These are phyloP conservation scores for Alternaria consortialis DNA, from an alignment of 2,329 filamentous ascomycete species.

Conservation along the genomic window DNA sequence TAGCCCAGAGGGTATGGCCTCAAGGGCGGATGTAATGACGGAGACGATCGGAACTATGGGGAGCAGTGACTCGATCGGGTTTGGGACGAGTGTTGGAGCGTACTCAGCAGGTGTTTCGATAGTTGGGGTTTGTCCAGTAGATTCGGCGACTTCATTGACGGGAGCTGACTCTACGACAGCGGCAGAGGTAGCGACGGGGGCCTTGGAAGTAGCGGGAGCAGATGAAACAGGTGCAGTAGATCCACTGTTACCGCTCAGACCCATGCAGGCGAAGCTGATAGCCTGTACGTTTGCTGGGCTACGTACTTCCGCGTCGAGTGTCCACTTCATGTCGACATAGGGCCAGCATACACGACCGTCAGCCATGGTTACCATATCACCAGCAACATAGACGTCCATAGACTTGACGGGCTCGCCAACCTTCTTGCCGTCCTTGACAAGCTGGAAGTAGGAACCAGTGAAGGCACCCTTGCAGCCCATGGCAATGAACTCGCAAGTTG, in stretches of 20 bases:
- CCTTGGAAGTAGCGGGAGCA: slow-evolving; percentile 14
- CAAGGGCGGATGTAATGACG: slow-evolving; percentile 16
- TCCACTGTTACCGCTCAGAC: slow-evolving; percentile 1
- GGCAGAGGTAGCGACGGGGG: slow-evolving; percentile 16
- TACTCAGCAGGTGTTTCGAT: slow-evolving; percentile 5
- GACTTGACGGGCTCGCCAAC: slow-evolving; percentile 61
- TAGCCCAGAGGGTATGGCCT: slow-evolving; percentile 9
- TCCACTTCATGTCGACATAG: slow-evolving; percentile 66
- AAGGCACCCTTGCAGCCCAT: slow-evolving; percentile 69
- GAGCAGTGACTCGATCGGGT: slow-evolving; percentile 2
- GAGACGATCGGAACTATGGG: slow-evolving; percentile 23
- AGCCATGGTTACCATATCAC: slow-evolving; percentile 69
- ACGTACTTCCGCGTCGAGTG: slow-evolving; percentile 51
- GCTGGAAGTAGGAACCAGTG: slow-evolving; percentile 67
- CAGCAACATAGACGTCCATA: slow-evolving; percentile 66
- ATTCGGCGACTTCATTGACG: slow-evolving; percentile 7
- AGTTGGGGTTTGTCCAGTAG: neutral
- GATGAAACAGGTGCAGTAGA: slow-evolving; percentile 11
- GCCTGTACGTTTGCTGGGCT: slow-evolving; percentile 49
- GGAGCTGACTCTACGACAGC: neutral
- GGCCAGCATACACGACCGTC: slow-evolving; percentile 70
- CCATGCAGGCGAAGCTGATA: slow-evolving; percentile 65
- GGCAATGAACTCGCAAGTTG: slow-evolving; percentile 64
- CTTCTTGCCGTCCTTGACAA: slow-evolving; percentile 63
- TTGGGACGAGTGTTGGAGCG: neutral